Conservation (phyloP, 176 grass and related monocot species). For the Carex myosuroides region DNA sequence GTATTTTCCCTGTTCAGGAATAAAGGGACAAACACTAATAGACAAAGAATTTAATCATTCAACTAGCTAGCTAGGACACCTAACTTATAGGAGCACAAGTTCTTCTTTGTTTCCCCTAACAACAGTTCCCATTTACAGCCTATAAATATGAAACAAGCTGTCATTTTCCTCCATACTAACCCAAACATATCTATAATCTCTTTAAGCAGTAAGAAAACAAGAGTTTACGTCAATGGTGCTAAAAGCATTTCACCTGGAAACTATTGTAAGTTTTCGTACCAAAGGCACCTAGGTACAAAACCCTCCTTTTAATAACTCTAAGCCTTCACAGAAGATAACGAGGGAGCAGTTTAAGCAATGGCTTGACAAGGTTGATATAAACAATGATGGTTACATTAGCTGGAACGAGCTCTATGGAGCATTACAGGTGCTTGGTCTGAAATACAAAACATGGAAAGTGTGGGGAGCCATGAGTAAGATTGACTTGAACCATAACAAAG, state of each 20-base stretch:
- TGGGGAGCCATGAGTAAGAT: conserved; percentile 12
- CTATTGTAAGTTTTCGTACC: neutral
- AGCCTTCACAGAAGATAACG: neutral
- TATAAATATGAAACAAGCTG: neutral
- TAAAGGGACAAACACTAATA: neutral
- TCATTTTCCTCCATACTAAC: neutral
- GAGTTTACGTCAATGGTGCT: neutral
- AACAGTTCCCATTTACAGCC: neutral
- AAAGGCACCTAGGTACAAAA: neutral
- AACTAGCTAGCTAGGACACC: neutral
- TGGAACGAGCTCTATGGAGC: conserved; percentile 4
- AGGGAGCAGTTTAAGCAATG: conserved; percentile 23
- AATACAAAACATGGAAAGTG: conserved; percentile 15
- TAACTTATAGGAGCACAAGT: neutral
- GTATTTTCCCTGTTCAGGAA: neutral
- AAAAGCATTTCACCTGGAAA: no score
- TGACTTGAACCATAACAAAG: conserved; percentile 7
- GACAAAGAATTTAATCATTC: neutral
- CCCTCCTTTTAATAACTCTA: neutral
- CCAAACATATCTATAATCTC: neutral
- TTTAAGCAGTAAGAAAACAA: neutral
- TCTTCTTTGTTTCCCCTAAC: neutral
- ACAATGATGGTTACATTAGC: conserved; percentile 18
- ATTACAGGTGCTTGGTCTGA: neutral
- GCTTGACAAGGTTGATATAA: neutral